phyloP scores from a whole-genome alignment of 2,329 filamentous ascomycete genomes.

The Keithomyces neogunnii region DNA sequence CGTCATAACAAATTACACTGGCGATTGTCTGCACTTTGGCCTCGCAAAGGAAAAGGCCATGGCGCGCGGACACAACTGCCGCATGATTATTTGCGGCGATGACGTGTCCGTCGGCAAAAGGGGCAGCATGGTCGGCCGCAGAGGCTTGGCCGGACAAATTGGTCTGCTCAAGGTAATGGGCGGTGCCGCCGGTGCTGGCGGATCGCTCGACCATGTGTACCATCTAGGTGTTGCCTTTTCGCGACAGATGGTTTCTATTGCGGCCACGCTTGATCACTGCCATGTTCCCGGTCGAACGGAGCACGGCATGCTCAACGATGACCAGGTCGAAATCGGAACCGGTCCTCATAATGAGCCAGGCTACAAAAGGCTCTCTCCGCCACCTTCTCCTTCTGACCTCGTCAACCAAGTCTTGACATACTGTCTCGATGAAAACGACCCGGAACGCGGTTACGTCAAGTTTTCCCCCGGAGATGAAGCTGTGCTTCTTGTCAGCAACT shows the following conservation, averaged over 20 bases:
- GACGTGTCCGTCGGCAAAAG: slow-evolving; percentile 55
- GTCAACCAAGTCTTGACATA: slow-evolving; percentile 50
- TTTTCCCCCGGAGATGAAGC: slow-evolving; percentile 39
- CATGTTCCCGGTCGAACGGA: slow-evolving; percentile 46
- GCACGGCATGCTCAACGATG: slow-evolving; percentile 35
- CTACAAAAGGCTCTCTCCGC: slow-evolving; percentile 46
- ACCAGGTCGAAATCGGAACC: slow-evolving; percentile 56
- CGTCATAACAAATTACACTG: slow-evolving; percentile 58
- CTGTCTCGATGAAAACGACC: slow-evolving; percentile 49
- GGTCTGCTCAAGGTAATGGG: slow-evolving; percentile 50
- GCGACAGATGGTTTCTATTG: slow-evolving; percentile 45
- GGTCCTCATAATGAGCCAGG: slow-evolving; percentile 61
- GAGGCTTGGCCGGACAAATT: slow-evolving; percentile 54
- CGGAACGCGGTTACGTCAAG: slow-evolving; percentile 39
- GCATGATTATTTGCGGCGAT: slow-evolving; percentile 54
- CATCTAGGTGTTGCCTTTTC: slow-evolving; percentile 40
- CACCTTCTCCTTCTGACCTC: slow-evolving; percentile 38
- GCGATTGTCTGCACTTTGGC: slow-evolving; percentile 55
- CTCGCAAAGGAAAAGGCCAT: slow-evolving; percentile 50
- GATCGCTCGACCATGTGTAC: slow-evolving; percentile 40
- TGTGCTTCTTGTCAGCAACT: slow-evolving; percentile 49
- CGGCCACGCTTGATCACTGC: slow-evolving; percentile 52
- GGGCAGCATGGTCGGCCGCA: slow-evolving; percentile 49
- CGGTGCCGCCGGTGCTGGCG: slow-evolving; percentile 38
- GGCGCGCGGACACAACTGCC: slow-evolving; percentile 43